Evolutionary conservation across 2,329 filamentous ascomycete genomes (phyloP).

Genomic region (Monilinia vaccinii-corymbosi): DNA sequence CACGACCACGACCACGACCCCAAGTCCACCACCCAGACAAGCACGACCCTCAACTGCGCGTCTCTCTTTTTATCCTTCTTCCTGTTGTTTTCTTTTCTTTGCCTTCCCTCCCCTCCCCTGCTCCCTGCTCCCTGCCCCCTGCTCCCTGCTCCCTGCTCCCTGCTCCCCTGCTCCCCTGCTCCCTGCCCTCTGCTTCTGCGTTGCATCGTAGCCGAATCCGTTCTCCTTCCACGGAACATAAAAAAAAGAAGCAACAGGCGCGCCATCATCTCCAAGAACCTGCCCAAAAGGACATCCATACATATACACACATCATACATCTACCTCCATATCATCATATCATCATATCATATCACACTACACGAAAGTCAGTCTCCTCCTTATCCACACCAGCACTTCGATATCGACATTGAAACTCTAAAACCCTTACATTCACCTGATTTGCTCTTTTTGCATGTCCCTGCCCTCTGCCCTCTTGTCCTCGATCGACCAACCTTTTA

Average conservation of each 20-base stretch:
- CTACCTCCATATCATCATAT: not conserved
- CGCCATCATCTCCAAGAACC: constrained; percentile 1
- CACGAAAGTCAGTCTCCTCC: no score
- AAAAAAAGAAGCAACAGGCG: not conserved
- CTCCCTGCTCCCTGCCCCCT: not conserved
- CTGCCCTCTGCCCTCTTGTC: not conserved
- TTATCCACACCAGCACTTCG: not conserved
- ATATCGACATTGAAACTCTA: no score
- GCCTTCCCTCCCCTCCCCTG: not conserved
- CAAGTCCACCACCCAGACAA: not conserved
- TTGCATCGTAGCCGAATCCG: not conserved
- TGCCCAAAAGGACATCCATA: not conserved
- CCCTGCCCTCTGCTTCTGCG: not conserved
- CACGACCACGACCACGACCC: not conserved
- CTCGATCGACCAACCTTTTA: not conserved
- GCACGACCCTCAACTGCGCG: not conserved
- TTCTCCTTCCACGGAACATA: not conserved
- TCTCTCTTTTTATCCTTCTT: not conserved
- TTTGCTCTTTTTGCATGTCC: not conserved
- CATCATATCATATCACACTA: not conserved
- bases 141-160: not conserved
- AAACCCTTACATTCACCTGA: not conserved
- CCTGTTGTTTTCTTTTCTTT: not conserved
- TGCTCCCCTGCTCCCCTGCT: not conserved
- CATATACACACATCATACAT: constrained; percentile 1